A percentile compares a stretch with the other conserved stretches of the same genome.
Evolutionary conservation across 1,284 basidiomycete genomes (phyloP).

Genomic region (Spongiforma sp.): DNA sequence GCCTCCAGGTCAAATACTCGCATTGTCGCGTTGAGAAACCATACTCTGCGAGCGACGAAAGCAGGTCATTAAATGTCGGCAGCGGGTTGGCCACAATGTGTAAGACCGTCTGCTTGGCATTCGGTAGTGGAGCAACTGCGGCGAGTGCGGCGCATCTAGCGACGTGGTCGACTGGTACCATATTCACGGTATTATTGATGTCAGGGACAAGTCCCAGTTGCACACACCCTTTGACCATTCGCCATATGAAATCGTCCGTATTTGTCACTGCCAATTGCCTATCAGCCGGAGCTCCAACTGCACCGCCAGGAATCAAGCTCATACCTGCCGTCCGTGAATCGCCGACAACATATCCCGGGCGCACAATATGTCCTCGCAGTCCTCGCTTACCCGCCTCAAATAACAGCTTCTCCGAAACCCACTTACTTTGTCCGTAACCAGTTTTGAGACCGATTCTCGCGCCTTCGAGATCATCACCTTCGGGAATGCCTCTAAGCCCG

Average conservation of each 20-base stretch:
- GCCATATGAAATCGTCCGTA: slow-evolving; percentile 99
- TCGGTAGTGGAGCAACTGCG: slow-evolving; percentile 57
- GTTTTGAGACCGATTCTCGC: slow-evolving; percentile 80
- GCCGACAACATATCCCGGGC: slow-evolving; percentile 97
- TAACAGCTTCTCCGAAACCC: slow-evolving; percentile 96
- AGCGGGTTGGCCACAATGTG: slow-evolving; percentile 90
- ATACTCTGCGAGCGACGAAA: slow-evolving; percentile 77
- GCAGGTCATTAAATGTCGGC: slow-evolving; percentile 90
- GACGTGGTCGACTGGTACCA: slow-evolving; percentile 98
- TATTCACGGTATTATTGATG: slow-evolving; percentile 98
- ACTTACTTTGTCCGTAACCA: slow-evolving; percentile 98
- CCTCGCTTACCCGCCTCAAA: slow-evolving; percentile 92
- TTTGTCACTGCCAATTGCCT: slow-evolving; percentile 78
- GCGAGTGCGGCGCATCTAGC: slow-evolving; percentile 84
- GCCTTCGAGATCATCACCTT: slow-evolving; percentile 92
- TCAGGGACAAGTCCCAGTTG: slow-evolving; percentile 96
- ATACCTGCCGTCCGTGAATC: slow-evolving; percentile 86
- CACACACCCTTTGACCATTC: slow-evolving; percentile 96
- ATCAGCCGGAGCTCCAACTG: slow-evolving; percentile 17
- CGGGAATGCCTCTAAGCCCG: slow-evolving; percentile 73
- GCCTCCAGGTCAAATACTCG: slow-evolving; percentile 94
- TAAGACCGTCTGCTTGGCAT: slow-evolving; percentile 70
- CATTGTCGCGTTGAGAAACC: slow-evolving; percentile 83
- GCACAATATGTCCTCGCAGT: slow-evolving; percentile 86
- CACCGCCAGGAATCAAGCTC: slow-evolving; percentile 29